Percentiles rank a stretch among this genome's conserved stretches.
Conservation (phyloP, 1,284 basidiomycete genomes). For the Apiotrichum sp. region DNA sequence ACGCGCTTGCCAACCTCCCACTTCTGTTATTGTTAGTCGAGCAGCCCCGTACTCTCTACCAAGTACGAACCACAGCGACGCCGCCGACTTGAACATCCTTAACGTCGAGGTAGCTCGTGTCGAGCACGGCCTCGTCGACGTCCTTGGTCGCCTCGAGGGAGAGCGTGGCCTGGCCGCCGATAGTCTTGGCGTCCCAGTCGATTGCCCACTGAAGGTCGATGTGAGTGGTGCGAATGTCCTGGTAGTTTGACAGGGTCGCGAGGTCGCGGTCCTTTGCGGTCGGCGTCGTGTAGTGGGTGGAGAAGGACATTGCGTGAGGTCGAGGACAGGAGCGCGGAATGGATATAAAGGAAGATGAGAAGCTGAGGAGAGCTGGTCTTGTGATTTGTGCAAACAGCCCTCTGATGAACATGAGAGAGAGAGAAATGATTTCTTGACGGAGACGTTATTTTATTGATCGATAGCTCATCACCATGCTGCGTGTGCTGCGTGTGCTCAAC, state of each 20-base stretch:
- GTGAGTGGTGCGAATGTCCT: constrained; percentile 61
- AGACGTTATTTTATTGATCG: too few relatives aligned
- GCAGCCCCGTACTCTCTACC: not conserved
- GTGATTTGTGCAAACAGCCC: not conserved
- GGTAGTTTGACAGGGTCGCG: constrained; percentile 74
- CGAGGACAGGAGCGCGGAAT: not conserved
- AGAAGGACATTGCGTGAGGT: constrained; percentile 28
- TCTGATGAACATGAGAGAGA: constrained; percentile 1
- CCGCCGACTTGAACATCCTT: constrained; percentile 56
- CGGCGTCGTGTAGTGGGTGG: constrained; percentile 16
- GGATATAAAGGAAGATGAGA: not conserved
- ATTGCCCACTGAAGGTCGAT: constrained; percentile 74
- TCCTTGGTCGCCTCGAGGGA: constrained; percentile 52
- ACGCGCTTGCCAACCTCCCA: constrained; percentile 51
- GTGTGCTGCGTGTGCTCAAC: too few relatives aligned
- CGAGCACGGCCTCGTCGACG: constrained; percentile 67
- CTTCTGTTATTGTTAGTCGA: constrained; percentile 48
- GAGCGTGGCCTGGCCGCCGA: constrained; percentile 67
- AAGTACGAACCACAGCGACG: constrained; percentile 49
- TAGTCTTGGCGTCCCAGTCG: constrained; percentile 63
- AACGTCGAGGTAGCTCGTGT: constrained; percentile 70
- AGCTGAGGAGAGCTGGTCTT: not conserved
- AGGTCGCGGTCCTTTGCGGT: constrained; percentile 52
- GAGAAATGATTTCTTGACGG: not conserved
- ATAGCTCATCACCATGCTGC: too few relatives aligned